phyloP scores from a whole-genome alignment of 192 early-diverging fungal species.

The Chytriomyces sp. region DNA sequence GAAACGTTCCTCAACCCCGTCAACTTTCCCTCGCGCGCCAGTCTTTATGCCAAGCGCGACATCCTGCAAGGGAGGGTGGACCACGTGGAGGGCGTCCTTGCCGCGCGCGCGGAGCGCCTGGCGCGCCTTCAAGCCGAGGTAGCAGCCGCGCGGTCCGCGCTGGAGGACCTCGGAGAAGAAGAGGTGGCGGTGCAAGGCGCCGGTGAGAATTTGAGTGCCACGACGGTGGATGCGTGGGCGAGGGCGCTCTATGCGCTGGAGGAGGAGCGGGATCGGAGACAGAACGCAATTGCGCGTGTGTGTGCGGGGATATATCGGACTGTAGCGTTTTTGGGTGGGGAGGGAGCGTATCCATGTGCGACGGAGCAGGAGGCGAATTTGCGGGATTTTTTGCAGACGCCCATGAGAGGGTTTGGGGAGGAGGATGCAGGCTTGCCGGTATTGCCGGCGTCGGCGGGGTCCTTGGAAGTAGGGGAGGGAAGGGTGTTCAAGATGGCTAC shows the following conservation, averaged over 20 bases:
- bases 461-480: too few species aligned
- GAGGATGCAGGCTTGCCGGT: too few species aligned
- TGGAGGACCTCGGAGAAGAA: conserved; percentile 9
- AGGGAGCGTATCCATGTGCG: conserved; percentile 10
- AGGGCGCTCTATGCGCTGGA: conserved; percentile 15
- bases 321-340: too few species aligned
- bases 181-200: not conserved
- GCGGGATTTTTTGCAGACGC: conserved; percentile 13
- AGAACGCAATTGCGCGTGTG: too few species aligned
- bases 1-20: conserved; percentile 13
- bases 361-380: conserved; percentile 9
- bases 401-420: too few species aligned
- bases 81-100: conserved; percentile 11
- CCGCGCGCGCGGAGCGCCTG: conserved; percentile 10
- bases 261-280: conserved; percentile 17
- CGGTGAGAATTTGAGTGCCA: conserved; percentile 6
- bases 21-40: conserved; percentile 1
- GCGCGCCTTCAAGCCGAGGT: not conserved
- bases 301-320: too few species aligned
- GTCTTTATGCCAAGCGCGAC: conserved; percentile 26
- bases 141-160: not conserved
- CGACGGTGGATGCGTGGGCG: conserved; percentile 18
- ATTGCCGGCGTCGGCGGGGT: too few species aligned
- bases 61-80: not conserved
- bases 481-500: too few species aligned